Conservation (phyloP, 1,284 basidiomycete genomes). For the Cronartium quercuum region DNA sequence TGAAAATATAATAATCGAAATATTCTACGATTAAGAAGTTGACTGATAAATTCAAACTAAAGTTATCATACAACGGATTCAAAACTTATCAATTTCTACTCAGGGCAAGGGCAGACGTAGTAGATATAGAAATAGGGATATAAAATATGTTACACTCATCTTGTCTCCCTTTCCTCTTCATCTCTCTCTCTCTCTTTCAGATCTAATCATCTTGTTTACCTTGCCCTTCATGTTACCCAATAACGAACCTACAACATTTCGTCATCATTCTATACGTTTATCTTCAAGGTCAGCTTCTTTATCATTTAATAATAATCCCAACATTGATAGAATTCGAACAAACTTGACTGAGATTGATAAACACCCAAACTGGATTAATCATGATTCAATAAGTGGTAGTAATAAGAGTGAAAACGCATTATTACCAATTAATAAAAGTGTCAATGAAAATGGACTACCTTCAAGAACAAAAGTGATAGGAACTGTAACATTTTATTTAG, state of each 20-base stretch:
- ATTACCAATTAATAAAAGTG: neutral
- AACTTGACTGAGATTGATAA: too few relatives aligned
- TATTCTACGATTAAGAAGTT: too few relatives aligned
- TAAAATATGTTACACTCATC: too few relatives aligned
- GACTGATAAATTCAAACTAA: too few relatives aligned
- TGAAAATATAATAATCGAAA: too few relatives aligned
- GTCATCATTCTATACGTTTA: neutral
- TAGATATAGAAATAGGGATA: too few relatives aligned
- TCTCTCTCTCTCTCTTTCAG: neutral
- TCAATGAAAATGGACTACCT: conserved; percentile 39
- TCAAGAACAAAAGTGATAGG: conserved; percentile 43
- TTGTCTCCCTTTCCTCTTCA: too few relatives aligned
- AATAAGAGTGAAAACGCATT: neutral
- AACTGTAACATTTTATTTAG: conserved; percentile 59
- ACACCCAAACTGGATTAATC: too few relatives aligned
- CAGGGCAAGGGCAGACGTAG: too few relatives aligned
- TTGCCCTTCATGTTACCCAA: neutral
- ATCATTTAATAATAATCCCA: neutral
- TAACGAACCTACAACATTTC: neutral
- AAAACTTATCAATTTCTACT: too few relatives aligned
- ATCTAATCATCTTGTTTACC: neutral
- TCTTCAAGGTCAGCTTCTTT: neutral
- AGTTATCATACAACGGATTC: too few relatives aligned
- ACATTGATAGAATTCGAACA: too few relatives aligned
- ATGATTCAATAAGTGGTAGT: neutral